Percentiles rank a stretch among this genome's conserved stretches.
phyloP scores from a whole-genome alignment of 129 eudicot species.

The Flaveria linearis region DNA sequence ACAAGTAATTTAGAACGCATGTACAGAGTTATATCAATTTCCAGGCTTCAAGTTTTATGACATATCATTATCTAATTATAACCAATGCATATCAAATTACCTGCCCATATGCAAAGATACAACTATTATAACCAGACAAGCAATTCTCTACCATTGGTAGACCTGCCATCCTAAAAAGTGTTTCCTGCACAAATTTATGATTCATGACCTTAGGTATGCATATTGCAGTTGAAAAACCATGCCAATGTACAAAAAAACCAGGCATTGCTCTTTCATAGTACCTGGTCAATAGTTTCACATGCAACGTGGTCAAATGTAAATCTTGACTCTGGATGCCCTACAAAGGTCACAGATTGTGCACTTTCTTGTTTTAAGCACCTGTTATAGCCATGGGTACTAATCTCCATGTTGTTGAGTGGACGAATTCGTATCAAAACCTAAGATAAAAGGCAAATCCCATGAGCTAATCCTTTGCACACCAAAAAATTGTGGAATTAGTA shows the following conservation, averaged over 20 bases:
- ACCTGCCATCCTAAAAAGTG: constrained; percentile 91
- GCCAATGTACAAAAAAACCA: background rate
- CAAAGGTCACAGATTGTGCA: constrained; percentile 74
- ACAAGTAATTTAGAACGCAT: constrained; percentile 16
- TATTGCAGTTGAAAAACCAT: background rate
- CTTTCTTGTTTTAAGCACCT: constrained; percentile 94
- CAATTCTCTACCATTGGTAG: constrained; percentile 99
- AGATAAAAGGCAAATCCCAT: constrained; percentile 6
- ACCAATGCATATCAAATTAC: constrained; percentile 41
- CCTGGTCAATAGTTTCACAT: constrained; percentile 92
- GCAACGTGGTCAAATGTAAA: constrained; percentile 96
- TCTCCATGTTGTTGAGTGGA: constrained; percentile 79
- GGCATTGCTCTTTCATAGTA: constrained; percentile 18
- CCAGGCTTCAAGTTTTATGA: background rate
- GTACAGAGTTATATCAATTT: background rate
- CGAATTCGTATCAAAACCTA: constrained; percentile 89
- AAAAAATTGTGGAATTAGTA: background rate
- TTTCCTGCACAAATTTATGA: constrained; percentile 60
- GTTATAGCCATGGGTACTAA: constrained; percentile 56
- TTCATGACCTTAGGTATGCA: background rate
- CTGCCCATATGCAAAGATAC: constrained; percentile 98
- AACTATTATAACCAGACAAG: constrained; percentile 93
- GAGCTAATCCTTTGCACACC: constrained; percentile 13
- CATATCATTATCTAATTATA: background rate
- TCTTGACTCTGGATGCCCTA: constrained; percentile 81